Evolutionary conservation across 1,284 basidiomycete species (phyloP).

Genomic region (Lentinus polychrous): DNA sequence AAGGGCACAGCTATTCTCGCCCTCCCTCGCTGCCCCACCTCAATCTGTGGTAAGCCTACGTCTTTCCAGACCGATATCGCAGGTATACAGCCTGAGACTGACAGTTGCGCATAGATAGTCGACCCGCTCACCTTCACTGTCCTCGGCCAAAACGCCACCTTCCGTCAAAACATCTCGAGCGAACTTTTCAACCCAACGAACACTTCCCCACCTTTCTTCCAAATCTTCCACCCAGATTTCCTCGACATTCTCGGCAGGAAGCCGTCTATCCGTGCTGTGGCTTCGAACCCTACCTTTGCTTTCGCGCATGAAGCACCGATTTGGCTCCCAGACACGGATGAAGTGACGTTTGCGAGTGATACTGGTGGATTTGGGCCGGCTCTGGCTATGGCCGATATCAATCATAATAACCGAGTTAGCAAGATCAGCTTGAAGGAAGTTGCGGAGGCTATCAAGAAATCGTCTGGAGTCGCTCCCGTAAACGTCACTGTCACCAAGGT

Average conservation of each 20-base stretch:
- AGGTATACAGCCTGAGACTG: too few relatives aligned
- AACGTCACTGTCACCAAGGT: slow-evolving; percentile 52
- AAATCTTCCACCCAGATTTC: slow-evolving; percentile 60
- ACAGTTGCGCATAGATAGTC: slow-evolving; percentile 21
- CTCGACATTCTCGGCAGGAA: slow-evolving; percentile 49
- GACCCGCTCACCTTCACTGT: slow-evolving; percentile 25
- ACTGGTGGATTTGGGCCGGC: slow-evolving; percentile 28
- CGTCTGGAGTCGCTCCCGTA: slow-evolving; percentile 32
- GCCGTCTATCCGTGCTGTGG: slow-evolving; percentile 53
- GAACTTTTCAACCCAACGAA: slow-evolving; percentile 34
- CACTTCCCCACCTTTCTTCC: slow-evolving; percentile 53
- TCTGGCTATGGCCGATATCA: slow-evolving; percentile 35
- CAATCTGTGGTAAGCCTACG: too few relatives aligned
- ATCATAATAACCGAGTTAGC: slow-evolving; percentile 36
- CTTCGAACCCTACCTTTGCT: slow-evolving; percentile 50
- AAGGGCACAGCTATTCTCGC: too few relatives aligned
- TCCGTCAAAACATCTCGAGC: slow-evolving; percentile 22
- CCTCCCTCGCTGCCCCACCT: too few relatives aligned
- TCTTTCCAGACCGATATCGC: too few relatives aligned
- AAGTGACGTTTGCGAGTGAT: slow-evolving; percentile 46
- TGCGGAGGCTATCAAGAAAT: slow-evolving; percentile 17
- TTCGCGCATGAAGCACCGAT: slow-evolving; percentile 74
- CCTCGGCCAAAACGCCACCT: slow-evolving; percentile 23
- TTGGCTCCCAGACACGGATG: slow-evolving; percentile 51
- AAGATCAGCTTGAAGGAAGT: slow-evolving; percentile 32